phyloP scores from a whole-genome alignment of 805 yeast species.

The Wickerhamiella spandovensis region DNA sequence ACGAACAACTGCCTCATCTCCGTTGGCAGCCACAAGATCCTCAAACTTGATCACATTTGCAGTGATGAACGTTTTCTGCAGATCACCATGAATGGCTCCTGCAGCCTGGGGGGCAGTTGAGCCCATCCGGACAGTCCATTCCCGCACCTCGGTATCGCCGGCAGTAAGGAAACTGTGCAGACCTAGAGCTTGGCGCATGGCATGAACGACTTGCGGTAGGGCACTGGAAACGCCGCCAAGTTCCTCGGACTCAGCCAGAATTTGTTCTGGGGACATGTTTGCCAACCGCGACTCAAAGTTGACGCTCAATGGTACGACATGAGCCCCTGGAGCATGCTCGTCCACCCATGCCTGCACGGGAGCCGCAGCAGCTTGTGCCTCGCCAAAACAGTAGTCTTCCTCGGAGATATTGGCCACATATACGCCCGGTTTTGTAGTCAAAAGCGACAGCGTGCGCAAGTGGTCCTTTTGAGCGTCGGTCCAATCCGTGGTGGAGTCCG shows the following conservation, averaged over 20 bases:
- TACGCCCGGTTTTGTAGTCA: conserved; percentile 84
- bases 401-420: conserved; percentile 62
- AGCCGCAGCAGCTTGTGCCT: conserved; percentile 31
- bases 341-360: conserved; percentile 54
- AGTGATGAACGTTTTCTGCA: conserved; percentile 63
- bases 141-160: conserved; percentile 66
- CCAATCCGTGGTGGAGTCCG: conserved; percentile 40
- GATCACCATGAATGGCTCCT: conserved; percentile 74
- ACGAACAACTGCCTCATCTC: conserved; percentile 41
- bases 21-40: conserved; percentile 37
- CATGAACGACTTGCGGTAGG: conserved; percentile 46
- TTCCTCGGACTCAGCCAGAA: conserved; percentile 19
- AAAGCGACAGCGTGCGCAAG: conserved; percentile 40
- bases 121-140: conserved; percentile 74
- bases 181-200: conserved; percentile 54
- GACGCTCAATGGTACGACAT: conserved; percentile 59
- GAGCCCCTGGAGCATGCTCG: conserved; percentile 51
- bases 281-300: conserved; percentile 51
- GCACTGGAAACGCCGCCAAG: conserved; percentile 29
- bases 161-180: conserved; percentile 79
- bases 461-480: conserved; percentile 34
- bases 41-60: conserved; percentile 61
- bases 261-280: conserved; percentile 28
- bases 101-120: conserved; percentile 82
- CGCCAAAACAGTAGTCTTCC: conserved; percentile 42